These are phyloP conservation scores for Aspergillus oerlinghausenensis DNA, from an alignment of 2,329 filamentous ascomycete genomes.

Conservation along the genomic window DNA sequence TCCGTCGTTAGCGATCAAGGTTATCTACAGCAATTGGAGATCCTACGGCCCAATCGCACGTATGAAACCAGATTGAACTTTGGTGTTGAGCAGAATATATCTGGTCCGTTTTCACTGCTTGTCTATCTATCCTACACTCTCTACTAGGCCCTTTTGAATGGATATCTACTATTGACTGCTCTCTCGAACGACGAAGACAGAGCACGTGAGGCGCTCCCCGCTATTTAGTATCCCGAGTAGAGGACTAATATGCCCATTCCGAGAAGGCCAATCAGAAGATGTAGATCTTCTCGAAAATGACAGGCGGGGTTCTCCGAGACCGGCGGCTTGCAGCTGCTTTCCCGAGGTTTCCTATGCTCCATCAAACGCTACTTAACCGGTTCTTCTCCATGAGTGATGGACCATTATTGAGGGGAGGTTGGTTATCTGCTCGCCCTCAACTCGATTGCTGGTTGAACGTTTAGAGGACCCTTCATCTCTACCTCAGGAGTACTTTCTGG, in stretches of 20 bases:
- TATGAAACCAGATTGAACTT: background rate
- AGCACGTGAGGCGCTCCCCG: background rate
- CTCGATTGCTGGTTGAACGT: no score
- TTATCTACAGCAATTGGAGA: background rate
- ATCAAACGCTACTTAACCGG: background rate
- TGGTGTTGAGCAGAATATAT: background rate
- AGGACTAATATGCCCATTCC: constrained; percentile 6
- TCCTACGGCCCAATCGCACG: background rate
- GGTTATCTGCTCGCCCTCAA: background rate
- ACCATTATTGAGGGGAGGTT: background rate
- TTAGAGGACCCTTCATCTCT: background rate
- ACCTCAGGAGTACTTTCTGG: background rate
- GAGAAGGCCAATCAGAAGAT: constrained; percentile 15
- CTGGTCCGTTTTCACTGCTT: background rate
- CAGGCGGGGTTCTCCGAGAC: constrained; percentile 11
- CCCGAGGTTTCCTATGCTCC: constrained; percentile 1
- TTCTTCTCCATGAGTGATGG: background rate
- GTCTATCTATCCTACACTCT: background rate
- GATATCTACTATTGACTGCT: background rate
- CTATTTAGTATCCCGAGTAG: background rate
- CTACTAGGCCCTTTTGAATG: background rate
- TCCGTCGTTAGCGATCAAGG: background rate
- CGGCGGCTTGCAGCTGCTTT: constrained; percentile 3
- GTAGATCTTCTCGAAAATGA: background rate
- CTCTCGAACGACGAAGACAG: background rate